A percentile compares a stretch with the other conserved stretches of the same genome.
phyloP scores from a whole-genome alignment of 768 basidiomycete genomes.

The Kwoniella bestiolae region DNA sequence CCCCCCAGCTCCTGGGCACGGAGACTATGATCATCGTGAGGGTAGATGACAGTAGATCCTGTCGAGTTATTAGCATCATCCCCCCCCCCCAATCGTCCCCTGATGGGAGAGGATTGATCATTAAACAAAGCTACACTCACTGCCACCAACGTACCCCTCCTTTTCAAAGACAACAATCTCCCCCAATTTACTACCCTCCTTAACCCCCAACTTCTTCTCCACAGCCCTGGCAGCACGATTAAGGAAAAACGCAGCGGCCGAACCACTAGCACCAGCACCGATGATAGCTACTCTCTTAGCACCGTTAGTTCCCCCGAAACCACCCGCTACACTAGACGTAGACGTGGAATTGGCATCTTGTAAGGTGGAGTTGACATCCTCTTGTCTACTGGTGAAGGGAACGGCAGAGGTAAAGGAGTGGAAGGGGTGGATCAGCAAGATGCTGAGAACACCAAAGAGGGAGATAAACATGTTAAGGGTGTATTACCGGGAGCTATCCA shows the following conservation, averaged over 20 bases:
- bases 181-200: constrained; percentile 62
- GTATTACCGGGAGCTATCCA: no score
- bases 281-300: constrained; percentile 73
- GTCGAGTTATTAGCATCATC: no score
- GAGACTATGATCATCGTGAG: constrained; percentile 67
- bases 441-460: neutral
- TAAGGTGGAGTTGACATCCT: neutral
- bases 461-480: neutral
- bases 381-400: constrained; percentile 8
- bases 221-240: constrained; percentile 84
- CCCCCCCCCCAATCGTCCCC: no score
- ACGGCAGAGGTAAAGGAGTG: constrained; percentile 2
- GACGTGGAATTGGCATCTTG: constrained; percentile 10
- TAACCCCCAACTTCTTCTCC: constrained; percentile 60
- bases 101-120: no score
- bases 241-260: constrained; percentile 69
- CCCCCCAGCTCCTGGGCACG: constrained; percentile 80
- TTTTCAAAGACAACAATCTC: constrained; percentile 85
- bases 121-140: no score
- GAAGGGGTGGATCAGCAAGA: constrained; percentile 18
- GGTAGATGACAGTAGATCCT: constrained; percentile 81
- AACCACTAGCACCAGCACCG: constrained; percentile 86
- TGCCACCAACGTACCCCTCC: constrained; percentile 75
- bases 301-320: constrained; percentile 9
- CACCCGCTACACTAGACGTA: no score